phyloP scores from a whole-genome alignment of 441 rosid genomes.

The Croton setiger region DNA sequence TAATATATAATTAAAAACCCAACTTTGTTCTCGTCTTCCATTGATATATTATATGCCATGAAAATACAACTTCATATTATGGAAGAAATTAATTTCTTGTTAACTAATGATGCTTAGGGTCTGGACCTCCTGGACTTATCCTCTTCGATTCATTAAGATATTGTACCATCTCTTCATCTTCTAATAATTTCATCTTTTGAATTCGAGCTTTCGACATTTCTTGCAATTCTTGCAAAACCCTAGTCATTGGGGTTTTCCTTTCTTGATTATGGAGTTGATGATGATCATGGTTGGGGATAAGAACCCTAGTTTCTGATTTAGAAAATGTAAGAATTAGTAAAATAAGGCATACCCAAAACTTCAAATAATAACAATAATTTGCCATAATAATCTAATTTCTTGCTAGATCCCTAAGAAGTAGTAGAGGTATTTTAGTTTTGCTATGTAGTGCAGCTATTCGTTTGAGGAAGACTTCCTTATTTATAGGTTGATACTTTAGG shows the following conservation, averaged over 20 bases:
- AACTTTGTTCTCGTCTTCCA: too few relatives aligned
- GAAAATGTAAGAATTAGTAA: slow-evolving; percentile 33
- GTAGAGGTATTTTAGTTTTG: too few relatives aligned
- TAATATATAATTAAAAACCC: too few relatives aligned
- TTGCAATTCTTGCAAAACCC: slow-evolving; percentile 33
- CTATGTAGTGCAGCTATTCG: not conserved
- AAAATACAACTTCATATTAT: too few relatives aligned
- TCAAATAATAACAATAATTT: slow-evolving; percentile 15
- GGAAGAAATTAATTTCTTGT: too few relatives aligned
- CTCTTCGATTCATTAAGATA: slow-evolving; percentile 35
- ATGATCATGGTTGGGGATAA: slow-evolving; percentile 14
- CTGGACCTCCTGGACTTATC: slow-evolving; percentile 57
- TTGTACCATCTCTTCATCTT: not conserved
- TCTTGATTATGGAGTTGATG: slow-evolving; percentile 8
- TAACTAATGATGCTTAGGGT: slow-evolving; percentile 46
- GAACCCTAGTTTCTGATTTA: slow-evolving; percentile 29
- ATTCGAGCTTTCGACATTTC: slow-evolving; percentile 27
- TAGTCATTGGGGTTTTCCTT: slow-evolving; percentile 17
- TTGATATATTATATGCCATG: too few relatives aligned
- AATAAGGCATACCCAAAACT: slow-evolving; percentile 34
- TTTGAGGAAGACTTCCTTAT: not conserved
- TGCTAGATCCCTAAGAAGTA: too few relatives aligned
- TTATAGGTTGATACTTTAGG: not conserved
- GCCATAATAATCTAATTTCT: slow-evolving; percentile 26
- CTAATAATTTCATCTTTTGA: slow-evolving; percentile 18